Conservation (phyloP, 2,329 filamentous ascomycete genomes). For the Ophiostoma montium region DNA sequence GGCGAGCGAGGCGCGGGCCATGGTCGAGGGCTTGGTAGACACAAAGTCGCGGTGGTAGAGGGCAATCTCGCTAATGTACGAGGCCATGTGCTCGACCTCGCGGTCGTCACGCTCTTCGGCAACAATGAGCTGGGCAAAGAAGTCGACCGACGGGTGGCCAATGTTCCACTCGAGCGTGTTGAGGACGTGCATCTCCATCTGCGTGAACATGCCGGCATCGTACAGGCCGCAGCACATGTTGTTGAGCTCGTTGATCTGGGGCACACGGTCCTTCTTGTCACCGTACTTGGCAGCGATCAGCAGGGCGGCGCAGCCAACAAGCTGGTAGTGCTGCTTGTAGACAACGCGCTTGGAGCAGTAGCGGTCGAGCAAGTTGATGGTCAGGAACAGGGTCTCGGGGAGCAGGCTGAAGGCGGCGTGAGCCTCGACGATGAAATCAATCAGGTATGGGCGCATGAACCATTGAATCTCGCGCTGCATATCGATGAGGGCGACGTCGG, state of each 20-base stretch:
- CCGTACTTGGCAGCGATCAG: slow-evolving; percentile 97
- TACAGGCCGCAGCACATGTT: slow-evolving; percentile 99
- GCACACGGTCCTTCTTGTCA: slow-evolving; percentile 97
- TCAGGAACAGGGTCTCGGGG: slow-evolving; percentile 89
- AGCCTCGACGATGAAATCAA: slow-evolving; percentile 96
- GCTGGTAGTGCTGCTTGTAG: slow-evolving; percentile 97
- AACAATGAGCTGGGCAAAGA: slow-evolving; percentile 78
- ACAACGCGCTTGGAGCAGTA: slow-evolving; percentile 97
- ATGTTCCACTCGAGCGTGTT: slow-evolving; percentile 95
- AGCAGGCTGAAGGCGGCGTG: slow-evolving; percentile 89
- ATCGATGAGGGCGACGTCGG: slow-evolving; percentile 94
- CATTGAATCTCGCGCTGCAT: slow-evolving; percentile 99
- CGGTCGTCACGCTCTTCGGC: slow-evolving; percentile 65
- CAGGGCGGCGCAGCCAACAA: slow-evolving; percentile 89
- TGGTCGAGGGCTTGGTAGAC: slow-evolving; percentile 76
- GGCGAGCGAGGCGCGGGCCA: slow-evolving; percentile 76
- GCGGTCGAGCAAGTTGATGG: slow-evolving; percentile 88
- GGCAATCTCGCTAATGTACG: slow-evolving; percentile 89
- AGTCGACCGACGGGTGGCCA: slow-evolving; percentile 89
- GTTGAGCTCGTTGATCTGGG: slow-evolving; percentile 90
- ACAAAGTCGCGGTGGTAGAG: slow-evolving; percentile 97
- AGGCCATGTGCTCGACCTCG: slow-evolving; percentile 87
- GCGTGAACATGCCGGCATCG: slow-evolving; percentile 98
- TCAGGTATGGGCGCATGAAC: slow-evolving; percentile 97
- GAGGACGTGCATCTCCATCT: slow-evolving; percentile 99